A percentile compares a stretch with the other conserved stretches of the same genome.
These are phyloP conservation scores for Ceratocystis variospora DNA, from an alignment of 2,329 filamentous ascomycete genomes.

Conservation along the genomic window DNA sequence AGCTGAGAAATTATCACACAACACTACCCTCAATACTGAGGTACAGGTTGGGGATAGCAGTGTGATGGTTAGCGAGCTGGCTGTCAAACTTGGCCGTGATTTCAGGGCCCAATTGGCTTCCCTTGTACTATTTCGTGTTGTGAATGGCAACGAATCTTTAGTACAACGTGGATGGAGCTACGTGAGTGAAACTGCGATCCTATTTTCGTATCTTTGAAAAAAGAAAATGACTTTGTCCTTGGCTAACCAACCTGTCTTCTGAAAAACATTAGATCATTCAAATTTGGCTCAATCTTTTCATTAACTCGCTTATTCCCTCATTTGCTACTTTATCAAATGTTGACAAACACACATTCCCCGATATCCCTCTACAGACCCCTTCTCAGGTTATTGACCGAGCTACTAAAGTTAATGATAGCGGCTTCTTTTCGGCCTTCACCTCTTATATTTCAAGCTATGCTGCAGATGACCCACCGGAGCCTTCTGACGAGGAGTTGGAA, in stretches of 20 bases:
- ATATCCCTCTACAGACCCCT: constrained; percentile 80
- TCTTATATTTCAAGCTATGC: constrained; percentile 98
- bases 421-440: constrained; percentile 85
- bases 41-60: constrained; percentile 83
- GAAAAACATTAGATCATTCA: constrained; percentile 54
- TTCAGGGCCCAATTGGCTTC: constrained; percentile 88
- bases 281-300: constrained; percentile 90
- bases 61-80: constrained; percentile 97
- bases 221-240: background rate
- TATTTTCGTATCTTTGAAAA: background rate
- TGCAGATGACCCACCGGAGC: constrained; percentile 92
- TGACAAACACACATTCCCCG: constrained; percentile 36
- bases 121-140: constrained; percentile 84
- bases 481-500: constrained; percentile 91
- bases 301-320: constrained; percentile 81
- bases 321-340: constrained; percentile 47
- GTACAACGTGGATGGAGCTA: constrained; percentile 67
- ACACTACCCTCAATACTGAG: constrained; percentile 84
- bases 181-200: constrained; percentile 37
- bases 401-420: constrained; percentile 61
- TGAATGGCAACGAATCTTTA: constrained; percentile 68
- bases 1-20: constrained; percentile 59
- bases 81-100: constrained; percentile 87
- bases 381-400: constrained; percentile 87
- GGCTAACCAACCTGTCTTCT: constrained; percentile 22